A percentile compares a stretch with the other conserved stretches of the same genome.
Conservation (phyloP, 202 grass and related monocot genomes). For the Carex sylvatica region DNA sequence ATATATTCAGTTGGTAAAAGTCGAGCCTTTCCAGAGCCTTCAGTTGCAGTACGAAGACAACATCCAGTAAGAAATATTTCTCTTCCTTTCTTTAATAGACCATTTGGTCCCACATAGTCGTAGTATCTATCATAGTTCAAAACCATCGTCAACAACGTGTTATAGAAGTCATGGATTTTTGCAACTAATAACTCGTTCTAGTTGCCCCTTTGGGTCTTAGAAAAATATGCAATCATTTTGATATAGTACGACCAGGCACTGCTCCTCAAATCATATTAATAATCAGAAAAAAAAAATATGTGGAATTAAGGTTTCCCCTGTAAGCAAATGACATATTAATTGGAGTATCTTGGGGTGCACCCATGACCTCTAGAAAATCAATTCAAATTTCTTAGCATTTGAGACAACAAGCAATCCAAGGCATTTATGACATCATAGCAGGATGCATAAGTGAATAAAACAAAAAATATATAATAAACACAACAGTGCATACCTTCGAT, state of each 20-base stretch:
- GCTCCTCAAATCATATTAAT: not conserved
- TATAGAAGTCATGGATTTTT: not conserved
- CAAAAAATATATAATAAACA: slow-evolving; percentile 25
- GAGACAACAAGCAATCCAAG: not conserved
- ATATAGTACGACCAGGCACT: not conserved
- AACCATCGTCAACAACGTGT: not conserved
- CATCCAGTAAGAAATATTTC: slow-evolving; percentile 87
- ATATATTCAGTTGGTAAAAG: slow-evolving; percentile 97
- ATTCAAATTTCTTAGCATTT: slow-evolving; percentile 7
- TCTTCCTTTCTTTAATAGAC: slow-evolving; percentile 82
- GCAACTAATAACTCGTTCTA: not conserved
- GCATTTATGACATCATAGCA: not conserved
- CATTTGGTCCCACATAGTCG: slow-evolving; percentile 62
- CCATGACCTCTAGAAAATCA: not conserved
- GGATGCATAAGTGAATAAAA: slow-evolving; percentile 19
- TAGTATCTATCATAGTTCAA: slow-evolving; percentile 57
- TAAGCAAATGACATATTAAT: slow-evolving; percentile 6
- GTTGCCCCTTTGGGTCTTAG: not conserved
- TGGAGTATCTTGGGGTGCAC: not conserved
- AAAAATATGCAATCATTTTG: not conserved
- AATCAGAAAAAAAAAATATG: not conserved
- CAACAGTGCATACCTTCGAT: slow-evolving; percentile 58
- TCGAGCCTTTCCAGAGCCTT: slow-evolving; percentile 60
- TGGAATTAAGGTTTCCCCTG: not conserved
- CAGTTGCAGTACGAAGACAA: slow-evolving; percentile 75